Base-by-base conservation (phyloP, 371 early-diverging fungal genomes). In the Lichtheimia ramosa region DNA sequence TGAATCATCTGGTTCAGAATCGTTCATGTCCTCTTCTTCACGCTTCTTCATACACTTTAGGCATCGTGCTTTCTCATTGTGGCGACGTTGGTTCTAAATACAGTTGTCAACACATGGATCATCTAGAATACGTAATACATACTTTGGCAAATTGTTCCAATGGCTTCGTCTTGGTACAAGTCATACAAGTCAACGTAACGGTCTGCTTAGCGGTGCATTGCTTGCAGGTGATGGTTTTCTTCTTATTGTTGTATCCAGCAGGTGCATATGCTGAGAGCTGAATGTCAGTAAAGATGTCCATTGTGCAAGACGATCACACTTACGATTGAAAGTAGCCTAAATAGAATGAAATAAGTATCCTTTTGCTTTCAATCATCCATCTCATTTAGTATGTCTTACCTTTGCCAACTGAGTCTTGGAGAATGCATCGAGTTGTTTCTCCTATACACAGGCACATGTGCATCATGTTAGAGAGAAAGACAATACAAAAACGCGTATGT, bases 1-100 rank as follows among this genome's bases (percentile, higher is more conserved):
- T 7, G 55, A 53, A 46, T 61, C 20, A 40, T 74, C 74, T n/a
- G 68, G 57, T 8, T 76, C 77, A 3, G 75, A 70, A 13, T 73
- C 77, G 48, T 71, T 64, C n/a, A 75, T 59, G 55, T 83, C 75
- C 43, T 80, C 79, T 4, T 78, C 77, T 51, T 78, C 73, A 23
- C 75, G 66, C 55, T 80, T 80, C 66, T 78, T 71, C 65, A 76
- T 80, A 20, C 83, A 83, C 27, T 64, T 62, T 10, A 70, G 54
- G 23, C 83, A 83, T 4, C 79, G 61, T 0, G 83, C 83, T 23
- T 70, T 75, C 56, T 83, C 81, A 3, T 75, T 74, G 18, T 83
- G 73, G 27, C 61, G 64, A 0, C 83, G 68, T 57, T 80, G 81
- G 7, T 65, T 72, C 82, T 82, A 41, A 41, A 21, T n/a, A 13